Conservation (phyloP, 1,284 basidiomycete species). For the Wallemia hederae region DNA sequence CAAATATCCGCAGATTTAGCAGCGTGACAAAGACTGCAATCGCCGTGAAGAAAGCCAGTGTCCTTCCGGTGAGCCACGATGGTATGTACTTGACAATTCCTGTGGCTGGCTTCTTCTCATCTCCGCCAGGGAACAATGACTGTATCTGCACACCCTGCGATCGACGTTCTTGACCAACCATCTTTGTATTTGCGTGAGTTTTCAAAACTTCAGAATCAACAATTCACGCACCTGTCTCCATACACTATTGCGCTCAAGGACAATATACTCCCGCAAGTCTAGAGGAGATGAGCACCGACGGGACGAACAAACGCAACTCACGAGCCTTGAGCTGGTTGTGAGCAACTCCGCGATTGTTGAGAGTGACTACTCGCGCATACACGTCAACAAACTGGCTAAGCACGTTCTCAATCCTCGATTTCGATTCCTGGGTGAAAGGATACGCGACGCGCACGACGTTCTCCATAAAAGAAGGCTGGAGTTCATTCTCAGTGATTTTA, state of each 20-base stretch:
- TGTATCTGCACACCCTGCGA: constrained; percentile 19
- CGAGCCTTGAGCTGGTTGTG: constrained; percentile 49
- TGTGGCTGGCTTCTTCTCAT: not conserved
- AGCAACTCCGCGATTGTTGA: constrained; percentile 39
- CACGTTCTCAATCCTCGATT: constrained; percentile 32
- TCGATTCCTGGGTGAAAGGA: constrained; percentile 37
- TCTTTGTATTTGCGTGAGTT: constrained; percentile 19
- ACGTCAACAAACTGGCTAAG: constrained; percentile 36
- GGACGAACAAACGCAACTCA: constrained; percentile 38
- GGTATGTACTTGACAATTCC: constrained; percentile 8
- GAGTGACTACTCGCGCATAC: constrained; percentile 63
- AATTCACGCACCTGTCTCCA: constrained; percentile 31
- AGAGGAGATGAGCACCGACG: constrained; percentile 12
- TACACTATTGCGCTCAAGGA: constrained; percentile 80
- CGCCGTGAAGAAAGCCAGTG: constrained; percentile 29
- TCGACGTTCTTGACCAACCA: constrained; percentile 67
- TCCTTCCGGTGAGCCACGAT: constrained; percentile 29
- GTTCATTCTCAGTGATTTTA: constrained; percentile 64
- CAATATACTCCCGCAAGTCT: constrained; percentile 22
- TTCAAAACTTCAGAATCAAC: not conserved
- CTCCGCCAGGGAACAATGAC: not conserved
- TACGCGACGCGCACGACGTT: constrained; percentile 34
- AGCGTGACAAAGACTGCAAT: constrained; percentile 28
- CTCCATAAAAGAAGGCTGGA: constrained; percentile 57
- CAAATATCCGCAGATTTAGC: constrained; percentile 30